Conservation (phyloP, 2,329 filamentous ascomycete genomes). For the Chalara sp. region DNA sequence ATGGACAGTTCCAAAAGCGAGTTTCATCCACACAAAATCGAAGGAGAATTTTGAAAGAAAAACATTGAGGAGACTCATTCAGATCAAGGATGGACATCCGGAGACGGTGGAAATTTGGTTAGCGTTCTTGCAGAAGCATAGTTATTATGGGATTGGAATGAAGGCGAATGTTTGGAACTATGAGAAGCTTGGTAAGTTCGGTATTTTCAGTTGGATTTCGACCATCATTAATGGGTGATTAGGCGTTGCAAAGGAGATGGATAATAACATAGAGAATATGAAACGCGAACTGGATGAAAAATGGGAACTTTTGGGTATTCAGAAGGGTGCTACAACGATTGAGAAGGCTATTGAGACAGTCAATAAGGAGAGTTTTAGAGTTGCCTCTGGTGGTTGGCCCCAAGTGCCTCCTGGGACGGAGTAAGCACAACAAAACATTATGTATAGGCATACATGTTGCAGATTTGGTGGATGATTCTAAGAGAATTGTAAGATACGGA, state of each 20-base stretch:
- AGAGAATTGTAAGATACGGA: too few relatives aligned
- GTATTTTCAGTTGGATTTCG: background rate
- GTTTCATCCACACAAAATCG: constrained; percentile 94
- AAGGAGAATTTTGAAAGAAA: constrained; percentile 97
- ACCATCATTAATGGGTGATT: background rate
- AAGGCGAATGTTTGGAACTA: constrained; percentile 97
- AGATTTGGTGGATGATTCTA: too few relatives aligned
- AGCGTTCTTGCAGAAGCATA: constrained; percentile 84
- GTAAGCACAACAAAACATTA: background rate
- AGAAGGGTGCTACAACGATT: constrained; percentile 41
- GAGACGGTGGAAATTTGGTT: constrained; percentile 89
- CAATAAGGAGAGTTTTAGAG: constrained; percentile 40
- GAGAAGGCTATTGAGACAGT: constrained; percentile 53
- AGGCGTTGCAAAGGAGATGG: constrained; percentile 48
- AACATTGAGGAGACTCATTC: constrained; percentile 77
- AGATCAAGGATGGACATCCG: constrained; percentile 86
- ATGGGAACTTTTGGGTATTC: constrained; percentile 50
- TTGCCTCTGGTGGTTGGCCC: constrained; percentile 20
- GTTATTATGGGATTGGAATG: constrained; percentile 95
- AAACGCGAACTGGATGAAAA: constrained; percentile 38
- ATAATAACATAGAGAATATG: constrained; percentile 37
- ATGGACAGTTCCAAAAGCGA: constrained; percentile 85
- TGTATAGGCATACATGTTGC: too few relatives aligned
- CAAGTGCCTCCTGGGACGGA: constrained; percentile 8
- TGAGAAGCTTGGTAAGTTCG: constrained; percentile 56